Conservation (phyloP, 352 stramenopile genomes). For the Thalassiosira exigua region DNA sequence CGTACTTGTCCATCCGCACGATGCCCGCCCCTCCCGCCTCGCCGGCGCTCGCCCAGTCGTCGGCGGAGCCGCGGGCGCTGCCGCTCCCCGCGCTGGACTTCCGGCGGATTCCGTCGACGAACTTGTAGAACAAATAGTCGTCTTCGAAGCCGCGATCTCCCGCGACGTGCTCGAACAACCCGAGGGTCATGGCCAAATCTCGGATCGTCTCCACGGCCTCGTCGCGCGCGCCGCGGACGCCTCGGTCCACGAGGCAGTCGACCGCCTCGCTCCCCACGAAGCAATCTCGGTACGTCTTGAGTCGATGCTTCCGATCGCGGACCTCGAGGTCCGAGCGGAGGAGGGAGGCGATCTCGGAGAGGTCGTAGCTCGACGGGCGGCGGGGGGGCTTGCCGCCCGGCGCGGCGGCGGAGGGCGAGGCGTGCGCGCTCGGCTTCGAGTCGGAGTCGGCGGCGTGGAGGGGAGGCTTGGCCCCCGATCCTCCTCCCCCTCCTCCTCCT, state of each 20-base stretch:
- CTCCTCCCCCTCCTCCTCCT: neutral
- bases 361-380: neutral
- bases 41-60: too few relatives aligned
- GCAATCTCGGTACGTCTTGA: slow-evolving; percentile 66
- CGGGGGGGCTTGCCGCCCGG: too few relatives aligned
- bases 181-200: slow-evolving; percentile 25
- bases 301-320: slow-evolving; percentile 61
- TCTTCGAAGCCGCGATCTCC: slow-evolving; percentile 68
- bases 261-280: slow-evolving; percentile 70
- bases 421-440: neutral
- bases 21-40: neutral
- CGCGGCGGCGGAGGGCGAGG: neutral
- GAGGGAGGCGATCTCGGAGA: neutral
- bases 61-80: neutral
- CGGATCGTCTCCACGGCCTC: slow-evolving; percentile 57
- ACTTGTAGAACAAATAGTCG: slow-evolving; percentile 70
- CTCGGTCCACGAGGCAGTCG: slow-evolving; percentile 59
- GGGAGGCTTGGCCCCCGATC: neutral
- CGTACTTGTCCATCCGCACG: slow-evolving; percentile 26
- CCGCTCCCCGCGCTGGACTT: neutral
- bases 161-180: slow-evolving; percentile 67
- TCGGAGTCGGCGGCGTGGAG: neutral
- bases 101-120: slow-evolving; percentile 18
- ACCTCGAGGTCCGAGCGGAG: slow-evolving; percentile 35
- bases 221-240: slow-evolving; percentile 24